Percentiles rank a stretch among this genome's conserved stretches.
Evolutionary conservation across 2,329 filamentous ascomycete genomes (phyloP).

Genomic region (Venturia aucupariae): DNA sequence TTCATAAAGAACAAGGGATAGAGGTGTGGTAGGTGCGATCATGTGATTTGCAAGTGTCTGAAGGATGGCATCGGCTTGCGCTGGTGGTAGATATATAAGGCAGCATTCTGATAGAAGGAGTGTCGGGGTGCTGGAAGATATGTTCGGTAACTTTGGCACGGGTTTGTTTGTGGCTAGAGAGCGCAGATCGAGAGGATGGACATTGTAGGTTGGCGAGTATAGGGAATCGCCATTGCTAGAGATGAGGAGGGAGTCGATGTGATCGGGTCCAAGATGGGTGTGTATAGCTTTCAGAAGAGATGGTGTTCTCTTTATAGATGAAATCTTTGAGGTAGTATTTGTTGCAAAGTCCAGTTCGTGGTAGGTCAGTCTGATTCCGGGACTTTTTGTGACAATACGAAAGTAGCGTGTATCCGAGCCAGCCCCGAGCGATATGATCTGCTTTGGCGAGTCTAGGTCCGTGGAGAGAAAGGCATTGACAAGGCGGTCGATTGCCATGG

Average conservation of each 20-base stretch:
- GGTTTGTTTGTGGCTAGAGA: constrained; percentile 34
- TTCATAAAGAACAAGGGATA: constrained; percentile 73
- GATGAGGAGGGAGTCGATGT: constrained; percentile 26
- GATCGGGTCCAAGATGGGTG: constrained; percentile 22
- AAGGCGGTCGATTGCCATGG: constrained; percentile 69
- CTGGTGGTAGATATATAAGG: constrained; percentile 70
- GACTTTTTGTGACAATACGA: constrained; percentile 51
- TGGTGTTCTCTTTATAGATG: constrained; percentile 27
- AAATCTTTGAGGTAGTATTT: constrained; percentile 60
- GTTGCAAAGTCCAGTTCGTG: constrained; percentile 86
- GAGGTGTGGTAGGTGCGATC: constrained; percentile 35
- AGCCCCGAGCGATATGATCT: constrained; percentile 87
- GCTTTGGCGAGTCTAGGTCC: constrained; percentile 40
- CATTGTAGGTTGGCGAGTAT: constrained; percentile 42
- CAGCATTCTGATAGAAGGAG: constrained; percentile 92
- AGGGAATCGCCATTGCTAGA: constrained; percentile 34
- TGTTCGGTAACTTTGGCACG: constrained; percentile 31
- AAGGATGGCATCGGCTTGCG: constrained; percentile 55
- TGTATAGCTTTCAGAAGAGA: constrained; percentile 21
- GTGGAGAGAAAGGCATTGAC: constrained; percentile 59
- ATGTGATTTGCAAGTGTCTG: constrained; percentile 28
- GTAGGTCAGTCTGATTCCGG: constrained; percentile 51
- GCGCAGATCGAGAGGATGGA: constrained; percentile 59
- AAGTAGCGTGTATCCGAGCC: constrained; percentile 89
- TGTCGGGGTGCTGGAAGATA: constrained; percentile 57